These are phyloP conservation scores for Arabidopsis thaliana DNA, from an alignment of 345 rosid species.

Conservation along the genomic window DNA sequence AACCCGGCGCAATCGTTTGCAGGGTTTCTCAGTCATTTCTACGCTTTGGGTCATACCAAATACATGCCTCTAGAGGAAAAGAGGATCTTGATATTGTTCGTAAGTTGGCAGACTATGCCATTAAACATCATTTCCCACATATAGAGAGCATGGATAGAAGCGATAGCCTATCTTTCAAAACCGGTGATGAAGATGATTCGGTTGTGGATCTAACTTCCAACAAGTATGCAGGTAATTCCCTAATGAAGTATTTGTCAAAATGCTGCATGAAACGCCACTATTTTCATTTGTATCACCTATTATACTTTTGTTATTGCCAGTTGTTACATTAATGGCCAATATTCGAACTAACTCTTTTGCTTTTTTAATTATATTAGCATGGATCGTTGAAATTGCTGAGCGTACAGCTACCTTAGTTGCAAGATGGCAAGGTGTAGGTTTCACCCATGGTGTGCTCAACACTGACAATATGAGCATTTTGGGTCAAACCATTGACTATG, in stretches of 20 bases:
- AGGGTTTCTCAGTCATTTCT: conserved; percentile 90
- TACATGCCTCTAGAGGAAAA: conserved; percentile 90
- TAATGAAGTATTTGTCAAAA: neutral
- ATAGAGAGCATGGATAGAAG: conserved; percentile 79
- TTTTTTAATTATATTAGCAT: conserved; percentile 60
- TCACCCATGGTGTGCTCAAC: conserved; percentile 97
- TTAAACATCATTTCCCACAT: conserved; percentile 85
- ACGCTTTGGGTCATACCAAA: conserved; percentile 90
- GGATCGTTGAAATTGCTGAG: conserved; percentile 92
- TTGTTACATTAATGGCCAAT: neutral
- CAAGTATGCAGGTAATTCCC: conserved; percentile 87
- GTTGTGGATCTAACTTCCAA: conserved; percentile 92
- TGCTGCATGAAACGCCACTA: conserved; percentile 2
- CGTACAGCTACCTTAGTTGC: conserved; percentile 87
- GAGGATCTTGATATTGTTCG: conserved; percentile 83
- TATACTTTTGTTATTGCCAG: neutral
- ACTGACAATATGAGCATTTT: conserved; percentile 98
- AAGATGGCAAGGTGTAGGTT: conserved; percentile 97
- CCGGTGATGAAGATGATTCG: conserved; percentile 75
- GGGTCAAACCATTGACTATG: conserved; percentile 96
- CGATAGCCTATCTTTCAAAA: conserved; percentile 86
- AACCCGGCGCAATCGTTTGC: conserved; percentile 95
- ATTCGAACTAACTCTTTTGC: conserved; percentile 31
- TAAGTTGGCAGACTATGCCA: conserved; percentile 90
- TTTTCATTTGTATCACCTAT: neutral